Evolutionary conservation across 495 filamentous ascomycete genomes (phyloP).

Genomic region (Aspergillus incahuasiensis): DNA sequence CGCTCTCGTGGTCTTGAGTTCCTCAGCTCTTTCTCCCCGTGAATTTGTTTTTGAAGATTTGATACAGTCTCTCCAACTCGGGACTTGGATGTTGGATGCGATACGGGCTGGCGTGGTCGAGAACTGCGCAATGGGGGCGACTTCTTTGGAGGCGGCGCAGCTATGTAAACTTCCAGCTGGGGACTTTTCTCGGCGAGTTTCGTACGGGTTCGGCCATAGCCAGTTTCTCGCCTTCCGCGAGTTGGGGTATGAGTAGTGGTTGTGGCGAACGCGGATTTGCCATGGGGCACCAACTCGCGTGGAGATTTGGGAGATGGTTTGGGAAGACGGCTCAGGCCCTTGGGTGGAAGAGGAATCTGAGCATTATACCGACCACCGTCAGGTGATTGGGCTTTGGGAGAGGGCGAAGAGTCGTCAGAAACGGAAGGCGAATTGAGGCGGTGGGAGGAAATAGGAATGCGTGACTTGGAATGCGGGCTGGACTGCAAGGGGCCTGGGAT

Average conservation of each 20-base stretch:
- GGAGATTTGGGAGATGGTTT: slow-evolving; percentile 37
- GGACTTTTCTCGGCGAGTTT: slow-evolving; percentile 41
- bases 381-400: slow-evolving; percentile 41
- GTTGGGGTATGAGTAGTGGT: slow-evolving; percentile 17
- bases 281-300: slow-evolving; percentile 28
- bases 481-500: slow-evolving; percentile 33
- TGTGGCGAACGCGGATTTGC: slow-evolving; percentile 27
- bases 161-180: slow-evolving; percentile 61
- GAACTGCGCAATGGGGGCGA: slow-evolving; percentile 80
- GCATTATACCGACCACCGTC: slow-evolving; percentile 31
- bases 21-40: slow-evolving; percentile 25
- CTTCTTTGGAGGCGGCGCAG: slow-evolving; percentile 54
- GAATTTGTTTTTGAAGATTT: slow-evolving; percentile 33
- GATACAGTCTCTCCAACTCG: slow-evolving; percentile 49
- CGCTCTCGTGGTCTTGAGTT: slow-evolving; percentile 37
- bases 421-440: slow-evolving; percentile 45
- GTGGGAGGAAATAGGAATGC: slow-evolving; percentile 53
- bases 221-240: slow-evolving; percentile 30
- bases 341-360: slow-evolving; percentile 36
- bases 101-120: slow-evolving; percentile 72
- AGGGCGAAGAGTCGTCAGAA: slow-evolving; percentile 39
- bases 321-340: slow-evolving; percentile 42
- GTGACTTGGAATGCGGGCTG: slow-evolving; percentile 49
- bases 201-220: slow-evolving; percentile 31
- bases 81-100: slow-evolving; percentile 62